Evolutionary conservation across 2,329 filamentous ascomycete species (phyloP).

Genomic region (Cercospora zeae-maydis): DNA sequence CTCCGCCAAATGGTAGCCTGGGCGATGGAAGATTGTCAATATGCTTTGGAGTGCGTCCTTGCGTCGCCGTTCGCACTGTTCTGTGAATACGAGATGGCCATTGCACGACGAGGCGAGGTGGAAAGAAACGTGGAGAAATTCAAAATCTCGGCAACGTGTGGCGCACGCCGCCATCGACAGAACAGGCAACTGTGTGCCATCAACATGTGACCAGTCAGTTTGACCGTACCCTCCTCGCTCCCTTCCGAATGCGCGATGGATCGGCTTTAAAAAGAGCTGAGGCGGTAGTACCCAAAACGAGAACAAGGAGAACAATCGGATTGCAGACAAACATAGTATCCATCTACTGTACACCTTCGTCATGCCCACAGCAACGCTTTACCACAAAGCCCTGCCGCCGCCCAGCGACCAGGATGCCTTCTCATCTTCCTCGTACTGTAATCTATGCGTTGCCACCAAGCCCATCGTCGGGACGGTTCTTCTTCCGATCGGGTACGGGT

Average conservation of each 20-base stretch:
- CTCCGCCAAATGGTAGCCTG: not conserved
- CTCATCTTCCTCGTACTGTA: not conserved
- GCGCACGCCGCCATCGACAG: not conserved
- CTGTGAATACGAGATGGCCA: not conserved
- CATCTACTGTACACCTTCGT: constrained; percentile 6
- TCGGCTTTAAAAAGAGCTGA: not conserved
- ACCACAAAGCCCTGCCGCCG: not conserved
- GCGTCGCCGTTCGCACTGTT: not conserved
- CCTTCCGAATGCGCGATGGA: not conserved
- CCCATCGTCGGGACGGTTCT: not conserved
- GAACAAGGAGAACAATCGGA: not conserved
- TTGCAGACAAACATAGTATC: constrained; percentile 1
- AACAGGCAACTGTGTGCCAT: not conserved
- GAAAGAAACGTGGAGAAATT: not conserved
- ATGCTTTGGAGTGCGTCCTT: not conserved
- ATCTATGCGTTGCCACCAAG: constrained; percentile 6
- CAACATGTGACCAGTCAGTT: not conserved
- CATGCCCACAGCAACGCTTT: constrained; percentile 4
- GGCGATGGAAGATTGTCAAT: not conserved
- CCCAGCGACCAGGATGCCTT: not conserved
- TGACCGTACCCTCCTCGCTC: not conserved
- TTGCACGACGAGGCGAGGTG: not conserved
- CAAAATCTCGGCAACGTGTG: not conserved
- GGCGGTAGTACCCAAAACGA: not conserved
- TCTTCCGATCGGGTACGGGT: constrained; percentile 13